Evolutionary conservation across 192 early-diverging fungal species (phyloP), one percentile per base, ranked within the genome.

Genomic region (Oehlia diaphana): DNA sequence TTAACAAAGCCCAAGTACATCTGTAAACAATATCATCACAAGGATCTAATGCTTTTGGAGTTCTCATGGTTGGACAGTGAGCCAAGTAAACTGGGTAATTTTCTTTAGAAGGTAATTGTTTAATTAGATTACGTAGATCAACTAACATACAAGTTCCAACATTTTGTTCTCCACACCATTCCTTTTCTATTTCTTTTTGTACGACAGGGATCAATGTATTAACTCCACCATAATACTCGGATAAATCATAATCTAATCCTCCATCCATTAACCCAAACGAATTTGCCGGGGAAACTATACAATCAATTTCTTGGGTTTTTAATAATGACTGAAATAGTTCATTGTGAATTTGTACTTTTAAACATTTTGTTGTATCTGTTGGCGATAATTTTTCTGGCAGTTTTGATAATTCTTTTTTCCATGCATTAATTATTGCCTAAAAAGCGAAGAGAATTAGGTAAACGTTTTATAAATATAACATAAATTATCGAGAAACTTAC

Each of bases 91-190:
- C 19, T 12, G 80, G 80, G 63, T 74, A 50, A 31, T 58, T 62
- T 58, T 21, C 9, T 21, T 78, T 69, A 12, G 44, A 12, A 47
- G 44, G 44, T 26, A 53, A 13, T 19, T 50, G 67, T 58, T 67
- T 50, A 47, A 42, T 49, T n/a, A 81, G 49, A 9, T 76, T 50
- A 16, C 72, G 28, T 9, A 81, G 33, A 68, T 81, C 80, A 35
- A 81, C 63, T 8, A 81, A 26, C 26, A 69, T 53, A 68, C 80
- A 81, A 37, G 74, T 81, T 33, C 80, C 80, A n/a, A 76, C 64
- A 64, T 81, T 81, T 64, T 81, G 80, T 76, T 81, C 73, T n/a
- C 80, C 72, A 47, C 73, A 68, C 80, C 80, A 81, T 49, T 81
- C 64, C n/a, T 39, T 47, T 58, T 76, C 62, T 23, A 81, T 49